Evolutionary conservation across 495 filamentous ascomycete species (phyloP), one percentile per base, ranked within the genome.

Genomic region (Parmelia sp.): DNA sequence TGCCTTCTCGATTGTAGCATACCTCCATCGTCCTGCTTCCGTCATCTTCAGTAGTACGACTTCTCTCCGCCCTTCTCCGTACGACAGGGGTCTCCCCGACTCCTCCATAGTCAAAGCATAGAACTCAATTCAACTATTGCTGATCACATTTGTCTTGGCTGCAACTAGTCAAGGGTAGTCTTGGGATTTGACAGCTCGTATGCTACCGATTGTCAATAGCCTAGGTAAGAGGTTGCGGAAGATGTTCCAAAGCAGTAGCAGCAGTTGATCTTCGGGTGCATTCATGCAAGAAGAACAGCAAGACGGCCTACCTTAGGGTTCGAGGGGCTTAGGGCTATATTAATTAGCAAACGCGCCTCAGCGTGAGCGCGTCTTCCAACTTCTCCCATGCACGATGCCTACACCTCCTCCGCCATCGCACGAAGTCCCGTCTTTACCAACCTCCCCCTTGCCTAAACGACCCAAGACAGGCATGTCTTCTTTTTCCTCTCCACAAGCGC

Each of bases 381-480:
- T 37, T 31, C 36, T 23, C 47, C 6, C 47, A 39, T 44, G 9
- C 40, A 60, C 49, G 51, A 66, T 66, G 65, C 44, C 65, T 37
- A 67, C 61, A 31, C 61, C 60, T 47, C 69, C 57, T 59, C 67
- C 60, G 60, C 63, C 57, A 39, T 68, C 27, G 63, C 70, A 59
- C 51, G 33, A 62, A 59, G 63, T 68, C 68, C 82, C 83, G 61
- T 85, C 83, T 53, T 77, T 85, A 58, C 83, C 84, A 58, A 71
- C 79, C 67, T 88, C 85, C 21, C 86, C 86, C 15, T 77, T 85
- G 60, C 76, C 85, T n/a, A 89, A 89, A 77, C 83, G 85, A 58
- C 80, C 83, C 36, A 87, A 86, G 70, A 73, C 69, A 58, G 65
- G 70, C 65, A 70, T 60, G 69, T 62, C 62, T 71, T 68, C 61